Base-by-base conservation (phyloP, 2,329 filamentous ascomycete genomes). In the Beauveria brongniartii region DNA sequence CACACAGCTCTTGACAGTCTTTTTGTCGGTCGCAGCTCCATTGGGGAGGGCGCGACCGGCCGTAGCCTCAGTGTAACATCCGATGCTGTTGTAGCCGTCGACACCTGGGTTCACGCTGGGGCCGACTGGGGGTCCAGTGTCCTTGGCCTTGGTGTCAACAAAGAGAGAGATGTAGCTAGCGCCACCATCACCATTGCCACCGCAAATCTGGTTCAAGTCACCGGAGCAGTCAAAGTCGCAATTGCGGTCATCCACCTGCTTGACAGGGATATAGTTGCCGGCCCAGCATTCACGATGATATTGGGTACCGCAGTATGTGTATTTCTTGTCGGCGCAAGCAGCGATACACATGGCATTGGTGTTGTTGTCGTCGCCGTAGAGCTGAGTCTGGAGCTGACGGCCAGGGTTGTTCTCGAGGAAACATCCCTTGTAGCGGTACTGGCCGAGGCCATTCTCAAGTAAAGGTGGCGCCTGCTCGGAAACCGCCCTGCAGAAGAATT, bases 241-340 rank as follows among this genome's bases (percentile, higher is more conserved):
- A 63, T 82, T 74, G 5, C 55, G 66, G 3, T 80, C 76, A 20
- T 71, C 70, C 1, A 80, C 78, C 64, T 77, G 71, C 14, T 73
- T 67, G 0, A 66, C 70, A 0, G 81, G 81, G 26, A 81, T 74
- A 0, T 65, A 74, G 28, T 77, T 76, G 1, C 82, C 82, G 20
- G 73, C 80, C 82, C 82, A 85, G 66, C 82, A 84, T 65, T 85
- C 81, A 14, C 70, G 65, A 20, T 76, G 71, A 63, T 82, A 83
- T 57, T 82, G 73, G 0, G 77, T 80, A 2, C 74, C 80, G 6
- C 80, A 81, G 63, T 80, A 82, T 0, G 67, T 65, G 14, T 72
- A 73, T 1, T 71, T 70, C 4, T 65, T 67, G 0, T 59, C 66
- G 1, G 69, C 70, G 54, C 80, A 83, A 1, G 74, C 69, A 0